Conservation (phyloP, 176 grass and related monocot species). For the Oryza nivara region DNA sequence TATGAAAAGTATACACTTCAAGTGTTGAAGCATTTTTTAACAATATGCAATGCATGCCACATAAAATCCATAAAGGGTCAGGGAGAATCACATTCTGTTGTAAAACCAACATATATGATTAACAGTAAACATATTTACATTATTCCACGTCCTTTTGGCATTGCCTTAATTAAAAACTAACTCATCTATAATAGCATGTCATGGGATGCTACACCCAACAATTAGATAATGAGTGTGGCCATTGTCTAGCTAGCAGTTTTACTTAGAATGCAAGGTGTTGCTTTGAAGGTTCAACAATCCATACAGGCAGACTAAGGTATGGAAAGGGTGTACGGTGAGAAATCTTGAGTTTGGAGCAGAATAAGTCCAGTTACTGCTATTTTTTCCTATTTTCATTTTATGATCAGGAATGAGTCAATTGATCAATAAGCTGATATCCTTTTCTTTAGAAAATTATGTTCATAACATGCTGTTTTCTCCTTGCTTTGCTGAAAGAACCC, state of each 20-base stretch:
- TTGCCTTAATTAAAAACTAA: neutral
- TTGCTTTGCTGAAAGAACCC: neutral
- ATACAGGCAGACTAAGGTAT: neutral
- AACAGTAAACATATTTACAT: neutral
- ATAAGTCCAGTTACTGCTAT: neutral
- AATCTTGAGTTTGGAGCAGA: neutral
- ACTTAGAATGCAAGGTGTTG: neutral
- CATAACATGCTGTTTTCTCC: neutral
- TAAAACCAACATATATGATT: neutral
- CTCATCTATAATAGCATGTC: neutral
- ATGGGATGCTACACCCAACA: neutral
- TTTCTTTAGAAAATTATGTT: neutral
- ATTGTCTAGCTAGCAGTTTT: slow-evolving; percentile 9
- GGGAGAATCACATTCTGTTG: neutral
- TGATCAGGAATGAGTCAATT: neutral
- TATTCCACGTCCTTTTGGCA: neutral
- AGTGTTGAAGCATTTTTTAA: neutral
- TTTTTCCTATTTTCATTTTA: neutral
- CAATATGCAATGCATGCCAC: neutral
- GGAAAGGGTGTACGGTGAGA: neutral
- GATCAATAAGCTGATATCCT: neutral
- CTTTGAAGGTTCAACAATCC: slow-evolving; percentile 13
- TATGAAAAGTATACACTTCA: neutral
- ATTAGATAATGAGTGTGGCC: neutral
- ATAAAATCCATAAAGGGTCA: neutral